A percentile compares a stretch with the other conserved stretches of the same genome.
Conservation (phyloP, 192 early-diverging fungal genomes). For the Coemansia sp. region DNA sequence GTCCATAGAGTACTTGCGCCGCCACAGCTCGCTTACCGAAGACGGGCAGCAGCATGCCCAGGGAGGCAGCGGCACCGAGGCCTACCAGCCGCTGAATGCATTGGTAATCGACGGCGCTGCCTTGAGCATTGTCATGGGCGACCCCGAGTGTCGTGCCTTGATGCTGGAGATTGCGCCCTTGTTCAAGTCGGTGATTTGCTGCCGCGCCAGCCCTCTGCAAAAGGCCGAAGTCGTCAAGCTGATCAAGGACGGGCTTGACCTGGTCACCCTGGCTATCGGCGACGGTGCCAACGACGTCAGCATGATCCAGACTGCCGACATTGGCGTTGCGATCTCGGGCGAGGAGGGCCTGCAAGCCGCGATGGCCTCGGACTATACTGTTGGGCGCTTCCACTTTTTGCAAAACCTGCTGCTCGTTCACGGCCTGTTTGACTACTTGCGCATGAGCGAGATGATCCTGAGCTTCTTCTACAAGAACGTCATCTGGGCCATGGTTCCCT, state of each 20-base stretch:
- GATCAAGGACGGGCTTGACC: slow-evolving; percentile 77
- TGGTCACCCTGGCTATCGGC: slow-evolving; percentile 89
- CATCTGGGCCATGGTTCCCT: slow-evolving; percentile 81
- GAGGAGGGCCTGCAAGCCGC: slow-evolving; percentile 95
- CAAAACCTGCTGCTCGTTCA: slow-evolving; percentile 84
- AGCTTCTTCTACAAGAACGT: slow-evolving; percentile 97
- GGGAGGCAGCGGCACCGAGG: slow-evolving; percentile 5
- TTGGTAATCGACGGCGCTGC: slow-evolving; percentile 89
- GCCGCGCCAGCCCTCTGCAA: slow-evolving; percentile 92
- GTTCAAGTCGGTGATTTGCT: slow-evolving; percentile 88
- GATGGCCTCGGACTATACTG: slow-evolving; percentile 90
- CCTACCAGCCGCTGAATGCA: slow-evolving; percentile 57
- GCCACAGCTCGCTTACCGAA: slow-evolving; percentile 40
- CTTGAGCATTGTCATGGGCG: slow-evolving; percentile 70
- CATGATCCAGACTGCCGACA: slow-evolving; percentile 97
- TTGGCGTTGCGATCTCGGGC: slow-evolving; percentile 91
- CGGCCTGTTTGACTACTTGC: slow-evolving; percentile 87
- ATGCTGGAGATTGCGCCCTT: slow-evolving; percentile 72
- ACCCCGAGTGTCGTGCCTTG: slow-evolving; percentile 55
- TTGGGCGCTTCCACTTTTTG: slow-evolving; percentile 87
- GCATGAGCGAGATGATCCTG: slow-evolving; percentile 81
- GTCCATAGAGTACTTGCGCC: slow-evolving; percentile 45
- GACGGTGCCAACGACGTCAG: slow-evolving; percentile 97
- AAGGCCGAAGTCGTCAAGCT: slow-evolving; percentile 91
- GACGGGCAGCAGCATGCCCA: slow-evolving; percentile 41